Evolutionary conservation across 768 basidiomycete genomes (phyloP), one percentile per base, ranked within the genome.

Genomic region (Wakefieldia striispora): DNA sequence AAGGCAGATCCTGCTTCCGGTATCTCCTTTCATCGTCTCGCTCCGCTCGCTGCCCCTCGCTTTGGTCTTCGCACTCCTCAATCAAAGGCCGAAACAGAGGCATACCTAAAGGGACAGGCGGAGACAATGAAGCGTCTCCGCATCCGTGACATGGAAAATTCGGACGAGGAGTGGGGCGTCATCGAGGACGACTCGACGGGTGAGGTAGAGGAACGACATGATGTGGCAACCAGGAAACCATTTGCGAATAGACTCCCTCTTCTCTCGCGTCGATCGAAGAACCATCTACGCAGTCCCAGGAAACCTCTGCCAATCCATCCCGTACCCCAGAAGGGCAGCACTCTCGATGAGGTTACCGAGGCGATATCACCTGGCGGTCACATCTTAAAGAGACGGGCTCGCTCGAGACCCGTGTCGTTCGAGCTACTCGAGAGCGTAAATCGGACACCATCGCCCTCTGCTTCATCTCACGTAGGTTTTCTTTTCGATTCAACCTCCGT

Each of bases 361-460:
- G 82, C 81, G 1, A 74, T 89, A 50, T 90, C 87, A 0, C 88
- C 88, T 3, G 86, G 85, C 12, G 88, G 87, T 0, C 88, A 88
- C 65, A 72, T 91, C 48, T 78, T 75, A 34, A 90, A 91, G 66
- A 76, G 87, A 48, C 80, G 88, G 11, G 88, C 87, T 1, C 81
- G 85, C 11, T 81, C 85, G 23, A 75, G 87, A 44, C 88, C 86
- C 2, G 73, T 88, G 13, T 89, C 88, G 17, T 66, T 77, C 23
- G 85, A 87, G 61, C 68, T 88, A 40, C 72, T 81, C 16, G 77
- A 83, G 63, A 76, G 76, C 53, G 65, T 72, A 44, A 70, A 69
- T 46, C 70, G 73, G 14, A 72, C 75, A 2, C 60, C 73, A 27
- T 79, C 81, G 34, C 74, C 74, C 7, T 13, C 49, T 62, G 60